Conservation (phyloP, 768 basidiomycete genomes). For the Boletus subcaerulescens region DNA sequence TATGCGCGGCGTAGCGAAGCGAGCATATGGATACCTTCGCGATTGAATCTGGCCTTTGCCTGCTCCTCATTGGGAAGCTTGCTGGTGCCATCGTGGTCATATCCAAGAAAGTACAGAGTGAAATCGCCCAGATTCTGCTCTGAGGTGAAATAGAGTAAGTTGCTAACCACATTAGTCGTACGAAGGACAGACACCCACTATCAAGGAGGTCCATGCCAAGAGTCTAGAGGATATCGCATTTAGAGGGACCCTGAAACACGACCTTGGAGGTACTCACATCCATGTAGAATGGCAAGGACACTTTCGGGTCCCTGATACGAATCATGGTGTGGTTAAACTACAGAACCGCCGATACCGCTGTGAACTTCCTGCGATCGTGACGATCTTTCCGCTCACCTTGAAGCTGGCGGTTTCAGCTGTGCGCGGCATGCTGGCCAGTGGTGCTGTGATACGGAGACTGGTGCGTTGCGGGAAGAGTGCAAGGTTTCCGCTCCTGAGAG, state of each 20-base stretch:
- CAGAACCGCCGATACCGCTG: neutral
- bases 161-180: neutral
- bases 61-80: slow-evolving; percentile 52
- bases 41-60: slow-evolving; percentile 43
- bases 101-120: slow-evolving; percentile 86
- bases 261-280: slow-evolving; percentile 42
- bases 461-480: slow-evolving; percentile 1
- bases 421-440: slow-evolving; percentile 51
- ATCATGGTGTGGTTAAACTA: slow-evolving; percentile 89
- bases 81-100: slow-evolving; percentile 54
- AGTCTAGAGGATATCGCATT: slow-evolving; percentile 31
- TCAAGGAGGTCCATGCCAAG: slow-evolving; percentile 77
- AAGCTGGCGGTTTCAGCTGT: slow-evolving; percentile 63
- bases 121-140: slow-evolving; percentile 58
- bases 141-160: slow-evolving; percentile 24
- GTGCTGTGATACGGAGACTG: slow-evolving; percentile 6
- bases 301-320: slow-evolving; percentile 83
- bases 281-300: slow-evolving; percentile 77
- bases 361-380: neutral
- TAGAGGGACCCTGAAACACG: neutral
- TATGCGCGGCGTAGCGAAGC: neutral
- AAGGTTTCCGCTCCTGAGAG: neutral
- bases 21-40: slow-evolving; percentile 55
- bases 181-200: slow-evolving; percentile 32
- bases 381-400: slow-evolving; percentile 38